phyloP scores from a whole-genome alignment of 2,329 filamentous ascomycete species.

The Dendrostoma leiphaemia region DNA sequence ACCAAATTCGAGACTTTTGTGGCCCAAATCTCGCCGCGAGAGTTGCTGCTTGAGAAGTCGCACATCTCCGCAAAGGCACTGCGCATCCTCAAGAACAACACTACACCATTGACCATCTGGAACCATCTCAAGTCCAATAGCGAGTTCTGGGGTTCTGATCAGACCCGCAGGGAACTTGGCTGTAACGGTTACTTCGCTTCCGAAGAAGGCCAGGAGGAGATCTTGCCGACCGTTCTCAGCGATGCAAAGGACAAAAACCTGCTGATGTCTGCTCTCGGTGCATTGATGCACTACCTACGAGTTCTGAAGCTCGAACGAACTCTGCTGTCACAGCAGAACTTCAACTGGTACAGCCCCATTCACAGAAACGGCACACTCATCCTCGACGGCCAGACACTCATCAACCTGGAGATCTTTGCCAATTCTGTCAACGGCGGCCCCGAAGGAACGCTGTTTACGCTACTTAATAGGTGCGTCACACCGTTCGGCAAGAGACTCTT shows the following conservation, averaged over 20 bases:
- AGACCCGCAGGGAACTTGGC: slow-evolving; percentile 77
- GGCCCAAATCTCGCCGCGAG: slow-evolving; percentile 84
- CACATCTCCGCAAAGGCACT: slow-evolving; percentile 83
- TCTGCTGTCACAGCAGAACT: slow-evolving; percentile 85
- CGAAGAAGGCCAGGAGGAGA: slow-evolving; percentile 51
- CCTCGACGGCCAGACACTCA: slow-evolving; percentile 91
- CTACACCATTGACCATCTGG: slow-evolving; percentile 88
- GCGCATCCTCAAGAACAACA: slow-evolving; percentile 95
- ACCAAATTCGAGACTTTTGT: slow-evolving; percentile 98
- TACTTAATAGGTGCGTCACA: slow-evolving; percentile 92
- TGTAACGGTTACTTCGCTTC: slow-evolving; percentile 75
- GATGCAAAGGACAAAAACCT: slow-evolving; percentile 75
- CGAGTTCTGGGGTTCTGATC: slow-evolving; percentile 90
- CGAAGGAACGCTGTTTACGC: slow-evolving; percentile 84
- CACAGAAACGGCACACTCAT: slow-evolving; percentile 86
- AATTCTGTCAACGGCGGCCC: slow-evolving; percentile 85
- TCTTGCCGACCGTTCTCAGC: slow-evolving; percentile 74
- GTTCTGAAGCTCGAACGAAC: slow-evolving; percentile 85
- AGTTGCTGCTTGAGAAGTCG: slow-evolving; percentile 86
- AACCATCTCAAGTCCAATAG: slow-evolving; percentile 83
- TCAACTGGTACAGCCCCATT: slow-evolving; percentile 89
- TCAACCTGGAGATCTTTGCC: slow-evolving; percentile 95
- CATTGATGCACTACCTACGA: slow-evolving; percentile 81
- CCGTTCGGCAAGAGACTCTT: slow-evolving; percentile 96
- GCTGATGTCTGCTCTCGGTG: slow-evolving; percentile 88